Base-by-base conservation (phyloP, 139 green algal genomes). In the Spirogloea muscicola region DNA sequence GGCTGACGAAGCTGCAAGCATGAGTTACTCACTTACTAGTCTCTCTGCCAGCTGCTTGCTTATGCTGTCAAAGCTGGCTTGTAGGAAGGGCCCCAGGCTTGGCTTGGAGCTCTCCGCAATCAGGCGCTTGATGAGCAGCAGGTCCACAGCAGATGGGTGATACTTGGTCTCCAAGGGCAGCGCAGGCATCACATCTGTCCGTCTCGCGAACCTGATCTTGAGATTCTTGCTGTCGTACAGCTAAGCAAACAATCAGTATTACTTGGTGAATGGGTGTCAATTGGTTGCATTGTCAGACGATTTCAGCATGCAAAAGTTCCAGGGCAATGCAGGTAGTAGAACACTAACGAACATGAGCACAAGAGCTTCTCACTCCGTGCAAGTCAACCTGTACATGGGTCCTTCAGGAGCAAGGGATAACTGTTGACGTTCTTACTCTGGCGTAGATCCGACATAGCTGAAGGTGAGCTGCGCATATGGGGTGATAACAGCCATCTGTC, bases 401-500 rank as follows among this genome's bases (percentile, higher is more conserved):
- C n/a, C n/a, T n/a, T n/a, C n/a, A n/a, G n/a, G n/a, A n/a, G n/a
- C n/a, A n/a, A n/a, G n/a, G n/a, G n/a, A n/a, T n/a, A n/a, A n/a
- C n/a, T n/a, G n/a, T n/a, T n/a, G n/a, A n/a, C n/a, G n/a, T n/a
- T n/a, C 57, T 65, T 16, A 65, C 61, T 70, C 16, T 64, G 61
- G 18, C 9, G 61, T 70, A 9, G 16, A 34, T 9, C 27, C 9
- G 42, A 67, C 62, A 69, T 67, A 96, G 18, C 60, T 42, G 58
- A 97, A 96, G 3, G 40, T 62, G 72, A 98, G 95, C 82, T 91
- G 75, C 0, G 93, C 87, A 76, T 98, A 98, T 3, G 93, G 93
- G 2, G 93, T 98, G 82, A 98, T 97, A 49, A 98, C 91, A 0
- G 93, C 93, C 49, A 98, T 95, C 82, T 96, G 93, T 34, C 92